Conservation (phyloP, 2,329 filamentous ascomycete genomes). For the Diaporthe vexans region DNA sequence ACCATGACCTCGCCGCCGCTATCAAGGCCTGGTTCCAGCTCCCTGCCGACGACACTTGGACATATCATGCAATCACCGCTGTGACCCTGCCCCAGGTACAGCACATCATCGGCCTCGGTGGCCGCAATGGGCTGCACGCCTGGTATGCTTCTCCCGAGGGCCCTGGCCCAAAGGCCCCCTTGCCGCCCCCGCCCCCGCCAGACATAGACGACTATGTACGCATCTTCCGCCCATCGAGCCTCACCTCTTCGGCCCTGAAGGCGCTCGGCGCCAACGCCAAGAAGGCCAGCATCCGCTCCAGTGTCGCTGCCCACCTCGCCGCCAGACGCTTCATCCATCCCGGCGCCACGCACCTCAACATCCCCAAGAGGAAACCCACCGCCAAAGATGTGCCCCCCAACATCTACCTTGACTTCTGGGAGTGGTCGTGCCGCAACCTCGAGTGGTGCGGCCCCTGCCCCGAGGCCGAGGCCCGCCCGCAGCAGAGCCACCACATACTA, state of each 20-base stretch:
- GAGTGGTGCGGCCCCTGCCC: conserved; percentile 75
- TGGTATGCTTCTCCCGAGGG: conserved; percentile 58
- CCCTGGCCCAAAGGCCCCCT: conserved; percentile 44
- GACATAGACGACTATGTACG: conserved; percentile 77
- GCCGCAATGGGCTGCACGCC: conserved; percentile 60
- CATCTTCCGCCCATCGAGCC: conserved; percentile 74
- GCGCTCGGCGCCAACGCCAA: conserved; percentile 75
- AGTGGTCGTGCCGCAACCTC: conserved; percentile 73
- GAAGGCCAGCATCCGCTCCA: conserved; percentile 71
- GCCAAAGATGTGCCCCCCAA: conserved; percentile 62
- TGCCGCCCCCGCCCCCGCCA: conserved; percentile 53
- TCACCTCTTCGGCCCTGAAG: conserved; percentile 73
- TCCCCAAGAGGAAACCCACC: conserved; percentile 62
- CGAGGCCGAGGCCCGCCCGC: conserved; percentile 62
- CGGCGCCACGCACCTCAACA: conserved; percentile 54
- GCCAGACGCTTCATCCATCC: conserved; percentile 66
- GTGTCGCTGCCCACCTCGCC: conserved; percentile 69
- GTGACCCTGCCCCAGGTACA: conserved; percentile 65
- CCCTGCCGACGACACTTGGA: conserved; percentile 60
- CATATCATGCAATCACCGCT: conserved; percentile 66
- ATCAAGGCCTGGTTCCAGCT: conserved; percentile 60
- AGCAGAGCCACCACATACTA: conserved; percentile 75
- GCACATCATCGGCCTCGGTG: conserved; percentile 59
- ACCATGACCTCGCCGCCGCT: conserved; percentile 59
- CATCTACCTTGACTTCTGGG: conserved; percentile 77